Conservation (phyloP, 1,284 basidiomycete genomes). For the Meripilus lineatus region DNA sequence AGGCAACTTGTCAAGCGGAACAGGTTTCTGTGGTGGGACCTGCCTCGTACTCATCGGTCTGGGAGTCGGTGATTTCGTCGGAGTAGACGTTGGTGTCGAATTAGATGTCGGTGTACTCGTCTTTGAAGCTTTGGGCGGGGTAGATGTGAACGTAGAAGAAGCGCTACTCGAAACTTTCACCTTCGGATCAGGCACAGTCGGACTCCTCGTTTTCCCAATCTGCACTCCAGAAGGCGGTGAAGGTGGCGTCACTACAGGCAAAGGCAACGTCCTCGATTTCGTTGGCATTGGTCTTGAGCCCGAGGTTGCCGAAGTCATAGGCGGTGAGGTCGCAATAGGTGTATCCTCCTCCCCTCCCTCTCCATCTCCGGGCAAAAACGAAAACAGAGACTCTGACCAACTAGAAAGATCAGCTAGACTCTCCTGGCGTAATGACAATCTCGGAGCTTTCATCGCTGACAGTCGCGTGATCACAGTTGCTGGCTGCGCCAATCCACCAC, state of each 20-base stretch:
- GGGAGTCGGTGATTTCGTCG: constrained; percentile 4
- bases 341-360: background rate
- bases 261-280: background rate
- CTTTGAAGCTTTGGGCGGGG: background rate
- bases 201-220: too few species aligned
- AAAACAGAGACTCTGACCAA: constrained; percentile 27
- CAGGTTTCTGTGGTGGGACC: constrained; percentile 23
- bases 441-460: constrained; percentile 17
- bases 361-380: constrained; percentile 19
- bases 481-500: too few species aligned
- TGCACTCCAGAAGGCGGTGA: too few species aligned
- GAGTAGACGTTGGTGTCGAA: background rate
- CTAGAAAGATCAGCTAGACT: constrained; percentile 21
- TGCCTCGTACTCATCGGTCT: constrained; percentile 3
- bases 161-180: too few species aligned
- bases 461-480: constrained; percentile 10
- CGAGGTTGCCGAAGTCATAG: background rate
- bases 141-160: background rate
- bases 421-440: constrained; percentile 26
- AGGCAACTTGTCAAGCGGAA: constrained; percentile 19
- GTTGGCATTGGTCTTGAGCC: background rate
- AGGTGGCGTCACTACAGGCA: background rate
- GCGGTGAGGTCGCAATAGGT: background rate
- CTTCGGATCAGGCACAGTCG: too few species aligned
- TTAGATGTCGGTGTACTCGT: background rate